phyloP scores from a whole-genome alignment of 306 rosid species.

The Gleditsia sinensis region DNA sequence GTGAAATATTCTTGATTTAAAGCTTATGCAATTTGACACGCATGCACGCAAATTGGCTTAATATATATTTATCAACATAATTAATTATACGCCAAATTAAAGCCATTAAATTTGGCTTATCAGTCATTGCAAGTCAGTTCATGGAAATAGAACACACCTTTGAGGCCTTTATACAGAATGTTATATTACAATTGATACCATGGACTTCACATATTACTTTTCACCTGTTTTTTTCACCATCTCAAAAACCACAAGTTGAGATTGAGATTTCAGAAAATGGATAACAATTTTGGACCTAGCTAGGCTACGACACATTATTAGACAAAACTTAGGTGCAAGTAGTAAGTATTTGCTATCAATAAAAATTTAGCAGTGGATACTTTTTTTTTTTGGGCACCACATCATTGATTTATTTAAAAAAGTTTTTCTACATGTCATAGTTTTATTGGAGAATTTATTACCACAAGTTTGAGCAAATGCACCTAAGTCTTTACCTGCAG shows the following conservation, averaged over 20 bases:
- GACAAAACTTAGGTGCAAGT: too few relatives aligned
- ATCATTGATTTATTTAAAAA: too few relatives aligned
- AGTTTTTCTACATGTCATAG: too few relatives aligned
- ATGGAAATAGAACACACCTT: background rate
- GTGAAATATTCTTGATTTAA: background rate
- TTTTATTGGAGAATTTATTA: too few relatives aligned
- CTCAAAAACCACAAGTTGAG: background rate
- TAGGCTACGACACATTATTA: background rate
- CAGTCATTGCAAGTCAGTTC: background rate
- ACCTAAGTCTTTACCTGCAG: too few relatives aligned
- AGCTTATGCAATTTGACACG: background rate
- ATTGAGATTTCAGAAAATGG: background rate
- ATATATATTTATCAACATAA: too few relatives aligned
- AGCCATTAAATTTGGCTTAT: too few relatives aligned
- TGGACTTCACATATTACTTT: slow-evolving; percentile 15
- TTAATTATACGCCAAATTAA: background rate
- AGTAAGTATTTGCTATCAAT: too few relatives aligned
- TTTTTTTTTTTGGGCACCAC: too few relatives aligned
- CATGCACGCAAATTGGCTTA: too few relatives aligned
- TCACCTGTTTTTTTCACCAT: background rate
- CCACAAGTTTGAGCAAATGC: too few relatives aligned
- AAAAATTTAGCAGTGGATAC: too few relatives aligned
- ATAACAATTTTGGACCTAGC: background rate
- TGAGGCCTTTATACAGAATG: background rate
- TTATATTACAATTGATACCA: slow-evolving; percentile 10